Evolutionary conservation across 2,329 filamentous ascomycete genomes (phyloP).

Genomic region (Pseudogymnoascus sp.): DNA sequence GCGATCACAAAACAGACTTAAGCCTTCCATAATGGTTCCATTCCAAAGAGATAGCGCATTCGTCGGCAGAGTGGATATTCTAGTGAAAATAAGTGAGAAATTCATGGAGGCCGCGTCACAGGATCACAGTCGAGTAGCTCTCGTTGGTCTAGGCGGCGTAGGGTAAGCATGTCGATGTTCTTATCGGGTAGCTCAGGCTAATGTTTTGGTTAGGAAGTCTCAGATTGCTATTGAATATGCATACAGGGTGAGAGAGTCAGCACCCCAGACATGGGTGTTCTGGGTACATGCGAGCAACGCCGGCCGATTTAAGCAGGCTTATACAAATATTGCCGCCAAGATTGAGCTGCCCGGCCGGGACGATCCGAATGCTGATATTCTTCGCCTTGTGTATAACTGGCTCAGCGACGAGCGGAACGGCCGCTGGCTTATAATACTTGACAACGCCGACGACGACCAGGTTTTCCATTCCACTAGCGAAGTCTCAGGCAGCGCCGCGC

Average conservation of each 20-base stretch:
- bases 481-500: too few species aligned
- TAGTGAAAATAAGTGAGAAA: conserved; percentile 9
- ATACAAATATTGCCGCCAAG: conserved; percentile 19
- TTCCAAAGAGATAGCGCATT: conserved; percentile 18
- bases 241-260: conserved; percentile 14
- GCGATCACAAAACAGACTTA: background rate
- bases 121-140: conserved; percentile 16
- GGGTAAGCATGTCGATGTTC: conserved; percentile 13
- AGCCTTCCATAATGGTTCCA: conserved; percentile 15
- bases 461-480: conserved; percentile 11
- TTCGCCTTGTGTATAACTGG: conserved; percentile 20
- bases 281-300: conserved; percentile 21
- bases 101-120: conserved; percentile 1
- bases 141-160: conserved; percentile 19
- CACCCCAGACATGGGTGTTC: conserved; percentile 17
- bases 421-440: conserved; percentile 23
- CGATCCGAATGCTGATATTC: conserved; percentile 19
- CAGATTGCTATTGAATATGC: conserved; percentile 23
- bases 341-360: conserved; percentile 16
- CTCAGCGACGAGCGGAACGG: conserved; percentile 18
- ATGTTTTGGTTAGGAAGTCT: conserved; percentile 18
- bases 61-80: conserved; percentile 16
- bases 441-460: conserved; percentile 22
- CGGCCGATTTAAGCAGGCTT: conserved; percentile 19
- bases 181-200: background rate